phyloP scores from a whole-genome alignment of 2,329 filamentous ascomycete species.

The Ascochyta fabae region DNA sequence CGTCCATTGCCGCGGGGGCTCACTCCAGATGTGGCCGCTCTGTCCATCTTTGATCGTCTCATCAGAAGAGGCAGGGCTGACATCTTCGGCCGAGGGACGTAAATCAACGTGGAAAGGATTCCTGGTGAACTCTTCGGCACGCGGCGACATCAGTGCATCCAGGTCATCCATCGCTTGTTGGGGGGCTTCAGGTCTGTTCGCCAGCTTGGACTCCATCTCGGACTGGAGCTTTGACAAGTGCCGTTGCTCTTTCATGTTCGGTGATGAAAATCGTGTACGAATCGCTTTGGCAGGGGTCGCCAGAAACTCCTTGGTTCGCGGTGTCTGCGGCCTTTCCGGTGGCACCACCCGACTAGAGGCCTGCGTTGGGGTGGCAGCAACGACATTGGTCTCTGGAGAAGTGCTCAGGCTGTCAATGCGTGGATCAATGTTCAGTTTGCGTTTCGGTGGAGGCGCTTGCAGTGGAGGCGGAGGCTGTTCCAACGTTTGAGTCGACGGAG shows the following conservation, averaged over 20 bases:
- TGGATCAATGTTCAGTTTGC: constrained; percentile 12
- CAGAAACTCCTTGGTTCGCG: constrained; percentile 30
- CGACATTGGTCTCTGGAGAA: constrained; percentile 22
- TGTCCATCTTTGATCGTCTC: constrained; percentile 41
- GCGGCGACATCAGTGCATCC: constrained; percentile 71
- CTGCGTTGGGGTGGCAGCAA: constrained; percentile 18
- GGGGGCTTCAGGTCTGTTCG: constrained; percentile 32
- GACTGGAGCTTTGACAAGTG: constrained; percentile 49
- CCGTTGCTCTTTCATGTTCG: constrained; percentile 48
- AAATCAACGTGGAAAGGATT: constrained; percentile 50
- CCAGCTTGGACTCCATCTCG: constrained; percentile 48
- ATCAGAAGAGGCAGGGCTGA: constrained; percentile 43
- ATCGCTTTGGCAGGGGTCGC: constrained; percentile 41
- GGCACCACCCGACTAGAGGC: constrained; percentile 10
- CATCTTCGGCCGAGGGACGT: constrained; percentile 27
- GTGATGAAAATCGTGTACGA: constrained; percentile 49
- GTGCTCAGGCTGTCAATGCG: constrained; percentile 38
- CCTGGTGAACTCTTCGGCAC: constrained; percentile 74
- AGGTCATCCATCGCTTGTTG: constrained; percentile 47
- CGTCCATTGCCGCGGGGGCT: constrained; percentile 47
- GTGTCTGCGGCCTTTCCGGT: constrained; percentile 24
- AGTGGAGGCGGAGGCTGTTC: constrained; percentile 17
- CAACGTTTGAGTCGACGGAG: constrained; percentile 25
- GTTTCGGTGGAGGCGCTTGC: constrained; percentile 19
- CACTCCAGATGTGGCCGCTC: constrained; percentile 36